Percentiles rank a stretch among this genome's conserved stretches.
Evolutionary conservation across 192 early-diverging fungal species (phyloP).

Genomic region (Pilaira anomala): DNA sequence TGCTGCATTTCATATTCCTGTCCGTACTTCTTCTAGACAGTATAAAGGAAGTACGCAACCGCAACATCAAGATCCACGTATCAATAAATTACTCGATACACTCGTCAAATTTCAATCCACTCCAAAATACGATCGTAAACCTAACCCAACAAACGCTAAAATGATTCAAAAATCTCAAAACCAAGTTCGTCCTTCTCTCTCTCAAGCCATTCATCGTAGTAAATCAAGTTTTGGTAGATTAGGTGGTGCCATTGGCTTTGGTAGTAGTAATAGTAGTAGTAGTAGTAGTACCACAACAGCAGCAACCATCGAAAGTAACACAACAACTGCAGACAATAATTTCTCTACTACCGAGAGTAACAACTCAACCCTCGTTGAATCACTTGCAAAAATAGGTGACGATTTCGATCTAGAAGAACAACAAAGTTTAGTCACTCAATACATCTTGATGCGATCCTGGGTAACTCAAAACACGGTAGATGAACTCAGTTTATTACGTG

Average conservation of each 20-base stretch:
- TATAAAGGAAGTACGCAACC: conserved; percentile 3
- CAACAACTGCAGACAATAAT: not conserved
- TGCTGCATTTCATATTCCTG: conserved; percentile 54
- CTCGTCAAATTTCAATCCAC: conserved; percentile 53
- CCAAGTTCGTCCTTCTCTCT: conserved; percentile 47
- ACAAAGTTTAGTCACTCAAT: conserved; percentile 56
- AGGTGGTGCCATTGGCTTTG: conserved; percentile 22
- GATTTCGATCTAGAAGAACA: conserved; percentile 27
- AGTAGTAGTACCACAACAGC: not conserved
- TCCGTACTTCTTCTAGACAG: conserved; percentile 27
- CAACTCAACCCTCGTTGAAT: conserved; percentile 16
- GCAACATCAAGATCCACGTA: conserved; percentile 46
- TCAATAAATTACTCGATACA: conserved; percentile 56
- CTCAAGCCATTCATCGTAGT: conserved; percentile 46
- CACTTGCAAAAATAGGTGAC: not conserved
- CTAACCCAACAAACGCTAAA: conserved; percentile 49
- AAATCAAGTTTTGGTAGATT: conserved; percentile 33
- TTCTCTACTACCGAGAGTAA: not conserved
- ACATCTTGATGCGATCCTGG: conserved; percentile 66
- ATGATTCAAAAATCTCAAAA: conserved; percentile 39
- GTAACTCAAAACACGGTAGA: conserved; percentile 72
- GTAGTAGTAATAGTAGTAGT: conserved; percentile 24
- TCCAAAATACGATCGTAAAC: conserved; percentile 50
- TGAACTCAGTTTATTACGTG: conserved; percentile 62
- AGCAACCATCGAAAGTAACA: conserved; percentile 19